Percentiles rank a stretch among this genome's conserved stretches.
Conservation (phyloP, 305 asterid genomes). For the Ajuga reptans region DNA sequence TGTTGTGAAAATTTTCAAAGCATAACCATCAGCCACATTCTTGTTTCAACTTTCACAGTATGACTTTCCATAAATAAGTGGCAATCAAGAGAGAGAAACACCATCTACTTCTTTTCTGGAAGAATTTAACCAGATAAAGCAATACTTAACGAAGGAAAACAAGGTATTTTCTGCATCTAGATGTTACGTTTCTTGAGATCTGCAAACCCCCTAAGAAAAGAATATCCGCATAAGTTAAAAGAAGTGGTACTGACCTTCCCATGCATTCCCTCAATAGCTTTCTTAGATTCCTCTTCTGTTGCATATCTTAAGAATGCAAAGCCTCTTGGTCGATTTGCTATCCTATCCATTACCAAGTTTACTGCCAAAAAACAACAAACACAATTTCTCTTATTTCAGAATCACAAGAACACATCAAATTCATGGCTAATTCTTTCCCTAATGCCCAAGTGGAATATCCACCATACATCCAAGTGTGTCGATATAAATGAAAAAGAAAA, state of each 20-base stretch:
- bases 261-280: slow-evolving; percentile 82
- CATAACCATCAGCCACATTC: background rate
- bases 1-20: background rate
- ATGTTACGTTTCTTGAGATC: background rate
- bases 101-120: background rate
- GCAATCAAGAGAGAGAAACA: background rate
- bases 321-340: slow-evolving; percentile 76
- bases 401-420: background rate
- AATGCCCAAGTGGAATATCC: no score
- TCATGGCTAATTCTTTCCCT: background rate
- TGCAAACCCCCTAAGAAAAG: background rate
- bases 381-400: background rate
- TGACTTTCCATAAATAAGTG: background rate
- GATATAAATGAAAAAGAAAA: no score
- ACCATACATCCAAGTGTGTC: no score
- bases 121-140: background rate
- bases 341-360: slow-evolving; percentile 69
- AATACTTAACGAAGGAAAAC: background rate
- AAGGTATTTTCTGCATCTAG: background rate
- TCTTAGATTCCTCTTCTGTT: slow-evolving; percentile 60
- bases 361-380: slow-evolving; percentile 32
- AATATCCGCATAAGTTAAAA: background rate
- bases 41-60: background rate
- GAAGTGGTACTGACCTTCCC: slow-evolving; percentile 52
- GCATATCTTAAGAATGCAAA: slow-evolving; percentile 69